Percentiles rank a stretch among this genome's conserved stretches.
Evolutionary conservation across 345 rosid genomes (phyloP).

Genomic region (Tarenaya hassleriana): DNA sequence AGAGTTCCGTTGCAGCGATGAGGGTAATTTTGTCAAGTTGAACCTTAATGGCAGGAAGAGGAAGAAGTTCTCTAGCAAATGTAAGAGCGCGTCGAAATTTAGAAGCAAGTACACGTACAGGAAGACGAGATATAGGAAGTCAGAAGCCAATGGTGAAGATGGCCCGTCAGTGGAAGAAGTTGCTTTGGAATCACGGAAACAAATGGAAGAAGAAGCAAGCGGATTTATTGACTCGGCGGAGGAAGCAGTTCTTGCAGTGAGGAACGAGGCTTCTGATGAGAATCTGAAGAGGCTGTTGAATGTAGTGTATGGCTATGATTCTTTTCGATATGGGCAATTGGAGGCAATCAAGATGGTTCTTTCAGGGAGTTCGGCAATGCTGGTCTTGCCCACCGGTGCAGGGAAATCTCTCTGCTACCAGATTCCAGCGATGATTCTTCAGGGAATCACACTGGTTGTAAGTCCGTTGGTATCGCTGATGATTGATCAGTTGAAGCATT

Average conservation of each 20-base stretch:
- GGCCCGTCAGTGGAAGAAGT: conserved; percentile 42
- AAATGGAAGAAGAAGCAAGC: conserved; percentile 24
- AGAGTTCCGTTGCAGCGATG: conserved; percentile 34
- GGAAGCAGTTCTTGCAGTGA: conserved; percentile 43
- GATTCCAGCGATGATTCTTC: conserved; percentile 75
- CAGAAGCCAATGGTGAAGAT: conserved; percentile 35
- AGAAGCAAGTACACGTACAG: conserved; percentile 29
- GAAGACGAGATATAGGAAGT: conserved; percentile 40
- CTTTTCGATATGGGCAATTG: conserved; percentile 31
- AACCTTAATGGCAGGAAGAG: conserved; percentile 52
- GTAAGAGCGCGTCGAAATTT: conserved; percentile 29
- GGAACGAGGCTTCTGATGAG: conserved; percentile 46
- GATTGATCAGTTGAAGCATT: conserved; percentile 88
- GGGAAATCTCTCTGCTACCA: conserved; percentile 94
- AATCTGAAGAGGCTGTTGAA: conserved; percentile 26
- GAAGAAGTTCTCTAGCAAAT: conserved; percentile 49
- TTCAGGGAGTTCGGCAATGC: conserved; percentile 61
- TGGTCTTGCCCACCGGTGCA: conserved; percentile 88
- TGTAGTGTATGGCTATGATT: conserved; percentile 32
- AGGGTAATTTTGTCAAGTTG: conserved; percentile 87
- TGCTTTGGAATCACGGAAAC: conserved; percentile 20
- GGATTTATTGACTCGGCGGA: conserved; percentile 34
- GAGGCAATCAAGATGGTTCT: conserved; percentile 40
- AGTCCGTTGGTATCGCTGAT: conserved; percentile 67
- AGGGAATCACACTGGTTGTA: conserved; percentile 58